phyloP scores from a whole-genome alignment of 306 rosid species.

The Clitoria ternatea region DNA sequence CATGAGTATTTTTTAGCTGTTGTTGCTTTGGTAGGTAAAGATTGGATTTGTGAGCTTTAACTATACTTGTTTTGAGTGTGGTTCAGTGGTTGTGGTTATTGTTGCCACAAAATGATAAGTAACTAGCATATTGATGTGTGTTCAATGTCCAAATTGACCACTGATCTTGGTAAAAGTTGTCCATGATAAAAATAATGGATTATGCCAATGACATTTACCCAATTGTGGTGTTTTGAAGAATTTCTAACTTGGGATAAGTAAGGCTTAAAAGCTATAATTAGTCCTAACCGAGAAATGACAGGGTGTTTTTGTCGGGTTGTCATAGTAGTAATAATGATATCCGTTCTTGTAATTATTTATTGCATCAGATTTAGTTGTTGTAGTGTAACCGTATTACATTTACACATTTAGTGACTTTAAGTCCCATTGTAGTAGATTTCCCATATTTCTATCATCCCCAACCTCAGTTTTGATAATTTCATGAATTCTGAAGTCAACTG shows the following conservation, averaged over 20 bases:
- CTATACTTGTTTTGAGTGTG: neutral
- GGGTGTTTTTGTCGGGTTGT: neutral
- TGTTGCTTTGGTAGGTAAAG: neutral
- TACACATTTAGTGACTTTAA: neutral
- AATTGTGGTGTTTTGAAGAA: neutral
- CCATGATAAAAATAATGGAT: neutral
- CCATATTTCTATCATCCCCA: neutral
- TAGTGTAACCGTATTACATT: neutral
- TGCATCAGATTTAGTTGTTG: neutral
- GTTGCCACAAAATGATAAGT: neutral
- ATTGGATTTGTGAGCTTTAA: neutral
- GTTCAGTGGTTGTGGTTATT: neutral
- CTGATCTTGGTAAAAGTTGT: neutral
- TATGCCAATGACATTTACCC: neutral
- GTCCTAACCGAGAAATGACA: neutral
- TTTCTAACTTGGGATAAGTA: neutral
- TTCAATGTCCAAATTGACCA: neutral
- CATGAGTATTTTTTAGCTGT: neutral
- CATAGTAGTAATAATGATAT: neutral
- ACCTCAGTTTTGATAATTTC: neutral
- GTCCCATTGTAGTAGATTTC: neutral
- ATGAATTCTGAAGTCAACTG: neutral
- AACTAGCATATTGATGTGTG: neutral
- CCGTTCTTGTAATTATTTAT: neutral
- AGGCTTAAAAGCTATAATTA: neutral